Base-by-base conservation (phyloP, 495 filamentous ascomycete genomes). In the Aspergillus coremiiformis region DNA sequence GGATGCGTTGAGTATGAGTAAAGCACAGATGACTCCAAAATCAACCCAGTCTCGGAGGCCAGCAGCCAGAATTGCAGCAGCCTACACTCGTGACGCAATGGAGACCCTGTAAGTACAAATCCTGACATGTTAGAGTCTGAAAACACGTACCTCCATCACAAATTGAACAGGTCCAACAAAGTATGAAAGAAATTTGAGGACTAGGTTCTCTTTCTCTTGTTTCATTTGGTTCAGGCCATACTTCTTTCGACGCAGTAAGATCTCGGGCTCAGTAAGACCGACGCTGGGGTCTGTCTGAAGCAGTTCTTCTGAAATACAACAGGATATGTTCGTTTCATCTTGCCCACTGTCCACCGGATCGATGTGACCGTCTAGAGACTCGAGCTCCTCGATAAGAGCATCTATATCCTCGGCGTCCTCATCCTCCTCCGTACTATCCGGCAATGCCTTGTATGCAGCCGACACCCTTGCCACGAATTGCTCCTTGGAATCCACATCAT, bases 81-180 rank as follows among this genome's bases (percentile, higher is more conserved):
- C 79, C 85, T 86, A 60, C 53, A 35, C 9, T 32, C 8, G 7
- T 23, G 12, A 14, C 14, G 30, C 30, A 54, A 17, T 15, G 15
- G 0, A 11, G 10, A 39, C 21, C 20, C 1, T 47, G 23, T 53
- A 26, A 21, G 32, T 14, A 5, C n/a, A 10, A 50, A 49, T 14
- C 20, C 20, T 0, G 35, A 10, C 19, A 27, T 21, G 44, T 8
- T 42, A 12, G n/a, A 9, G 23, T 11, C 32, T 19, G 22, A n/a
- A 15, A 26, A 23, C 4, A 51, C 64, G 44, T 73, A 87, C 85
- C 80, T 92, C 87, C 90, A 95, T 95, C 64, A 94, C 90, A 70
- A 89, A 90, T 65, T 95, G 90, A 61, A 95, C 91, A 27, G 90
- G 90, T 55, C 90, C 90, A 57, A 90, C 76, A 72, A 95, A 95